These are phyloP conservation scores for Globisporangium okanoganense DNA, from an alignment of 352 stramenopile genomes.

Conservation along the genomic window DNA sequence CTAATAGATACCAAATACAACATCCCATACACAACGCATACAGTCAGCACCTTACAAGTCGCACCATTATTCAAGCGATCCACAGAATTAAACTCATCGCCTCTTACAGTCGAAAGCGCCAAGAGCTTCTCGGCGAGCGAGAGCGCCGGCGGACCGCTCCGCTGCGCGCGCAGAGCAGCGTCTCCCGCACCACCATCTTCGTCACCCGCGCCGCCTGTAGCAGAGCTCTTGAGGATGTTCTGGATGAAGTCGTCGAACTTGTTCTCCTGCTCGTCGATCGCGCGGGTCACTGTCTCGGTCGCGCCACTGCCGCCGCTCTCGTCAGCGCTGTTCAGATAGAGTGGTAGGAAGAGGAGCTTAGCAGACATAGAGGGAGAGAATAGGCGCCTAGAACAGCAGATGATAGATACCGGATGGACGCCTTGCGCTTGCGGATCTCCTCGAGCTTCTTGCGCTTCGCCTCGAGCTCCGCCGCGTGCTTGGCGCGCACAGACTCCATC, in stretches of 20 bases:
- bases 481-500: slow-evolving; percentile 75
- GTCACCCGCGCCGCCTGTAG: slow-evolving; percentile 4
- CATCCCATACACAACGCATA: neutral
- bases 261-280: slow-evolving; percentile 66
- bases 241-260: slow-evolving; percentile 86
- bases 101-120: slow-evolving; percentile 58
- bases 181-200: slow-evolving; percentile 12
- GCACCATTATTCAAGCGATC: too few species aligned
- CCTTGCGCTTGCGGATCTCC: slow-evolving; percentile 85
- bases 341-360: neutral
- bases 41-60: too few species aligned
- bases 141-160: slow-evolving; percentile 21
- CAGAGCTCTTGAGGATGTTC: slow-evolving; percentile 73
- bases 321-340: slow-evolving; percentile 28
- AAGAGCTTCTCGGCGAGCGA: slow-evolving; percentile 79
- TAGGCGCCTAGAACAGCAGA: too few species aligned
- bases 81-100: too few species aligned
- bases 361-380: neutral
- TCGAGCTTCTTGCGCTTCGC: slow-evolving; percentile 89
- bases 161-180: neutral
- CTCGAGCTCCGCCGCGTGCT: slow-evolving; percentile 83
- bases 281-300: slow-evolving; percentile 45
- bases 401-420: slow-evolving; percentile 61
- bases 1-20: slow-evolving; percentile 16
- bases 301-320: slow-evolving; percentile 24